phyloP scores from a whole-genome alignment of 2,329 filamentous ascomycete species.

The Ceratocystis huliohia region DNA sequence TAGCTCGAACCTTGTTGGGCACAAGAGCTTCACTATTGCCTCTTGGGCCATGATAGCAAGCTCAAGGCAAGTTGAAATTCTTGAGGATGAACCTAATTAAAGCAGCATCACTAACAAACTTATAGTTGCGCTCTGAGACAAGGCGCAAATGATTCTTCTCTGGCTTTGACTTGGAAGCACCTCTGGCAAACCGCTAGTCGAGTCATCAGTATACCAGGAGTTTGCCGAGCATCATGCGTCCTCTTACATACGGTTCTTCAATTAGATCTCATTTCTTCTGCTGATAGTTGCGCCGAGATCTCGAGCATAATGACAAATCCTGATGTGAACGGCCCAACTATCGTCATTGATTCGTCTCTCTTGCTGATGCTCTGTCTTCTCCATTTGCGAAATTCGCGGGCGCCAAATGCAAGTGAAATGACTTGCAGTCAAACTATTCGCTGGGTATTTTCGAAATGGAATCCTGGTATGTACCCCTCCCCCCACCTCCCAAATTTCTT shows the following conservation, averaged over 20 bases:
- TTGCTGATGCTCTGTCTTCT: conserved; percentile 59
- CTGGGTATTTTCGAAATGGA: conserved; percentile 77
- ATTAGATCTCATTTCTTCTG: conserved; percentile 52
- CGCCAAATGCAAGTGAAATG: conserved; percentile 53
- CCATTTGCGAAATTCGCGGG: conserved; percentile 50
- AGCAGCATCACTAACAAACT: conserved; percentile 22
- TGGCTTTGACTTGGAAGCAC: conserved; percentile 48
- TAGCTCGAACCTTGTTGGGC: conserved; percentile 46
- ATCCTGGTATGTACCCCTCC: conserved; percentile 47
- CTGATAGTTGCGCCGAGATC: conserved; percentile 53
- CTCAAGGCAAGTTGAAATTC: conserved; percentile 46
- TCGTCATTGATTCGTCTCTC: conserved; percentile 68
- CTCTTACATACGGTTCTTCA: conserved; percentile 57
- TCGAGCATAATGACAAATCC: conserved; percentile 62
- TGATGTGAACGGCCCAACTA: conserved; percentile 67
- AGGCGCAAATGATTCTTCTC: conserved; percentile 15
- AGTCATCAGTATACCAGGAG: conserved; percentile 54
- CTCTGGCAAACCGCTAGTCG: conserved; percentile 64
- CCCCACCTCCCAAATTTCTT: too few relatives aligned
- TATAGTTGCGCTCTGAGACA: conserved; percentile 27
- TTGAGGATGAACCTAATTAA: background rate
- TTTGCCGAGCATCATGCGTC: conserved; percentile 65
- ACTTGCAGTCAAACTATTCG: conserved; percentile 60
- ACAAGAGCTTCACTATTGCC: conserved; percentile 54
- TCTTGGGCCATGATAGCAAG: conserved; percentile 81